These are phyloP conservation scores for Pichia sp. DNA, from an alignment of 1,139 yeast genomes.

Conservation along the genomic window DNA sequence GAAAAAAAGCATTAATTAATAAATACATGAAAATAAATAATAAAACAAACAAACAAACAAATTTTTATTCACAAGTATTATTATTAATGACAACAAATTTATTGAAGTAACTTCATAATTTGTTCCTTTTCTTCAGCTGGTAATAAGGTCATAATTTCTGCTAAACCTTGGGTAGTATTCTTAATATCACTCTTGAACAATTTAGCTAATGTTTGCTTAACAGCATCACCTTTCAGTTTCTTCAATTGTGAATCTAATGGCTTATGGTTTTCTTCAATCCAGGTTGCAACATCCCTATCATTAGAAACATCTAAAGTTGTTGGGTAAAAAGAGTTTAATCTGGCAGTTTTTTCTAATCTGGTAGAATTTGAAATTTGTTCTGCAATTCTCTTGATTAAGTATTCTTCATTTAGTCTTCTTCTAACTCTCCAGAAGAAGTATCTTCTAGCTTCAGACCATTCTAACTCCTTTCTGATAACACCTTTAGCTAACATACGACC, in stretches of 20 bases:
- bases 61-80: neutral
- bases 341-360: conserved; percentile 76
- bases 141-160: conserved; percentile 42
- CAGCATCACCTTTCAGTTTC: conserved; percentile 58
- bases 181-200: conserved; percentile 48
- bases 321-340: conserved; percentile 85
- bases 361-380: conserved; percentile 56
- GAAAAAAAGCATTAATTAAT: neutral
- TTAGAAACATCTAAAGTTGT: conserved; percentile 62
- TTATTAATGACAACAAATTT: conserved; percentile 1
- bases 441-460: conserved; percentile 86
- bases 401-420: conserved; percentile 92
- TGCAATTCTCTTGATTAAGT: conserved; percentile 68
- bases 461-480: conserved; percentile 74
- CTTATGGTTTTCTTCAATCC: conserved; percentile 78
- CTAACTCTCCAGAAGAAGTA: conserved; percentile 98
- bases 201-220: conserved; percentile 56
- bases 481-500: conserved; percentile 97
- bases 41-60: conserved; percentile 19
- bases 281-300: conserved; percentile 74
- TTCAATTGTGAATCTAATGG: conserved; percentile 56
- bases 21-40: conserved; percentile 1
- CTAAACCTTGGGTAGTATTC: conserved; percentile 41
- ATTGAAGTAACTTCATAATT: conserved; percentile 32
- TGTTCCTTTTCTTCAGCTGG: conserved; percentile 44